Conservation (phyloP, 192 early-diverging fungal species). For the Coemansia sp. region DNA sequence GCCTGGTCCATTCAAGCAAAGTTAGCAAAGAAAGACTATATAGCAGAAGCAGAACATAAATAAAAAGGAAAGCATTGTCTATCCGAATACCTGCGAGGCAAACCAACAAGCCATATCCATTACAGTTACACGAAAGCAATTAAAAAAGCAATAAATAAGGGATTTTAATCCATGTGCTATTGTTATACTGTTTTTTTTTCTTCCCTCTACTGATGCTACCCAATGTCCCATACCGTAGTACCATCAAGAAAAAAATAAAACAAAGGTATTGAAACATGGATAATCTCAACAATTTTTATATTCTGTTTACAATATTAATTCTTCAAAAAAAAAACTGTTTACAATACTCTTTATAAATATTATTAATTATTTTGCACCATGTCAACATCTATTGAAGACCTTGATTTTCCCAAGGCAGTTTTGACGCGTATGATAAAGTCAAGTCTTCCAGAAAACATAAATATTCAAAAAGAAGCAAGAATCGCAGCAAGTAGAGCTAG, state of each 20-base stretch:
- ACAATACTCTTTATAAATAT: background rate
- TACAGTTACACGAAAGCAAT: background rate
- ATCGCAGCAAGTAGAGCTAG: slow-evolving; percentile 24
- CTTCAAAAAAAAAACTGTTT: background rate
- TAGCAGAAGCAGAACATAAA: too few relatives aligned
- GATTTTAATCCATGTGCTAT: background rate
- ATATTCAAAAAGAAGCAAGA: slow-evolving; percentile 42
- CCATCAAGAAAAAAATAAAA: too few relatives aligned
- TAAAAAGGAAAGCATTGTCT: too few relatives aligned
- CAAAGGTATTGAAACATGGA: background rate
- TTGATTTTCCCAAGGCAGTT: slow-evolving; percentile 45
- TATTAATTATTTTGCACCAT: background rate
- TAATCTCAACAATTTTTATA: background rate
- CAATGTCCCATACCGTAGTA: too few relatives aligned
- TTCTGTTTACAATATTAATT: background rate
- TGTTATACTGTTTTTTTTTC: background rate
- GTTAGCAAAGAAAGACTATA: too few relatives aligned
- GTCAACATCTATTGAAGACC: slow-evolving; percentile 25
- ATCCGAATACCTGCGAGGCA: too few relatives aligned
- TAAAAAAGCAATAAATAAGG: background rate
- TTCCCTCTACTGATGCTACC: too few relatives aligned
- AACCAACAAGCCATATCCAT: too few relatives aligned
- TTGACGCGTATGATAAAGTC: slow-evolving; percentile 34
- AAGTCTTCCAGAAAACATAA: slow-evolving; percentile 40
- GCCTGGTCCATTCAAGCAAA: too few relatives aligned